Evolutionary conservation across 1,284 basidiomycete genomes (phyloP), one percentile per base, ranked within the genome.

Genomic region (Microbotryomycetes sp.): DNA sequence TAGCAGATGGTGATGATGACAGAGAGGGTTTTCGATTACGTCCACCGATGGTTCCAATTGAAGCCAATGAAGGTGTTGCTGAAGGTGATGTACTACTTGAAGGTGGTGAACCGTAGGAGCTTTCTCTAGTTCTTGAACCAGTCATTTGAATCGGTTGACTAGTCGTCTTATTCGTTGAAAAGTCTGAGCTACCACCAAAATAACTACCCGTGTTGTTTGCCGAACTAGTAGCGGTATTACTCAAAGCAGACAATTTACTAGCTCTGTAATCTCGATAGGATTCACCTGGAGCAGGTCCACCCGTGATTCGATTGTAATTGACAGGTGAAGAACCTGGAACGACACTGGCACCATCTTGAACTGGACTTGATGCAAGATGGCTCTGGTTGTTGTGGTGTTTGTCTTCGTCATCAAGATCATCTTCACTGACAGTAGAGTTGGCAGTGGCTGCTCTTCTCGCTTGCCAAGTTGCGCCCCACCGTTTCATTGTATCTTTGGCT

Each of bases 401-500:
- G 23, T 9, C 30, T 3, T 57, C 60, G n/a, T 49, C 49, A 6
- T 56, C 49, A 28, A 22, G 15, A 15, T 55, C 32, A 19, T 59
- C 52, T 32, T 49, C 19, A 25, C 26, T 49, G 7, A n/a, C 26
- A 4, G 50, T 32, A 23, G 49, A 9, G 28, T 3, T 56, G 22
- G 42, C 58, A 15, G 47, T 66, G 14, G 58, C 63, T 52, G 67
- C 68, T 7, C 74, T 66, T 55, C 77, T 77, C 6, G 76, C 76
- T 5, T 75, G 74, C 72, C 76, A 92, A 66, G 84, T 88, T 22
- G 84, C 85, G 23, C 89, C 85, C 89, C 89, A 92, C 74, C 92
- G 92, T 58, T 85, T 84, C 79, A 92, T 85, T 15, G 86, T 81
- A 73, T 92, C 90, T 74, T 86, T 87, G 3, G 89, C 89, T 32